A percentile compares a stretch with the other conserved stretches of the same genome.
Evolutionary conservation across 1,284 basidiomycete species (phyloP).

Genomic region (Melampsora americana): DNA sequence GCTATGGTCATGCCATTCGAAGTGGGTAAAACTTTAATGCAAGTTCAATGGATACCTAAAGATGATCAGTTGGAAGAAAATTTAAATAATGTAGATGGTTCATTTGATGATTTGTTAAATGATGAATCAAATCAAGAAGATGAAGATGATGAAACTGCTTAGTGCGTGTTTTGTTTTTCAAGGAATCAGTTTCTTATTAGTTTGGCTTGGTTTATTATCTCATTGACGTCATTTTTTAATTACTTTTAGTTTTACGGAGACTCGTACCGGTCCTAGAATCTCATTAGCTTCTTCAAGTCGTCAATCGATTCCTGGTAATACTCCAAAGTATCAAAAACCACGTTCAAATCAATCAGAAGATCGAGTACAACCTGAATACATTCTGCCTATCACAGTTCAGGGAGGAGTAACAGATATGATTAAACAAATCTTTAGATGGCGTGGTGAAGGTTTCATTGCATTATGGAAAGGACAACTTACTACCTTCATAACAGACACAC

Average conservation of each 20-base stretch:
- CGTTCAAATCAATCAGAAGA: slow-evolving; percentile 45
- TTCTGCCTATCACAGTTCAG: slow-evolving; percentile 77
- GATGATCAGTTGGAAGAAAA: slow-evolving; percentile 58
- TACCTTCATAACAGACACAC: slow-evolving; percentile 67
- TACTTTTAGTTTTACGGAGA: neutral
- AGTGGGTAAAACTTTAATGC: slow-evolving; percentile 89
- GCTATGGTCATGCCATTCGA: slow-evolving; percentile 95
- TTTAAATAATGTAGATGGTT: slow-evolving; percentile 49
- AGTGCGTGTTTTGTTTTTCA: too few relatives aligned
- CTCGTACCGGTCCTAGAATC: neutral
- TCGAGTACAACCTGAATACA: slow-evolving; percentile 71
- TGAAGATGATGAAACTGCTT: slow-evolving; percentile 52
- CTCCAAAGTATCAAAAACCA: neutral
- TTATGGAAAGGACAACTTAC: slow-evolving; percentile 89
- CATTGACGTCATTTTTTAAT: too few relatives aligned
- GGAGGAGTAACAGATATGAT: slow-evolving; percentile 96
- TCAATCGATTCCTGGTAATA: neutral
- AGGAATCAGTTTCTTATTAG: slow-evolving; percentile 17
- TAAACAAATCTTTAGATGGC: slow-evolving; percentile 74
- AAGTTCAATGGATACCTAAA: slow-evolving; percentile 92
- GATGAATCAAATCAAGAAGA: slow-evolving; percentile 60
- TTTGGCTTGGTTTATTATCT: too few relatives aligned
- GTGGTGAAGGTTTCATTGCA: slow-evolving; percentile 77
- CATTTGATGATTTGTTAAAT: slow-evolving; percentile 48
- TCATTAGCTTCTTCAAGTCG: slow-evolving; percentile 7